Percentiles rank a stretch among this genome's conserved stretches.
Evolutionary conservation across 2,329 filamentous ascomycete species (phyloP).

Genomic region (Fusarium sp.): DNA sequence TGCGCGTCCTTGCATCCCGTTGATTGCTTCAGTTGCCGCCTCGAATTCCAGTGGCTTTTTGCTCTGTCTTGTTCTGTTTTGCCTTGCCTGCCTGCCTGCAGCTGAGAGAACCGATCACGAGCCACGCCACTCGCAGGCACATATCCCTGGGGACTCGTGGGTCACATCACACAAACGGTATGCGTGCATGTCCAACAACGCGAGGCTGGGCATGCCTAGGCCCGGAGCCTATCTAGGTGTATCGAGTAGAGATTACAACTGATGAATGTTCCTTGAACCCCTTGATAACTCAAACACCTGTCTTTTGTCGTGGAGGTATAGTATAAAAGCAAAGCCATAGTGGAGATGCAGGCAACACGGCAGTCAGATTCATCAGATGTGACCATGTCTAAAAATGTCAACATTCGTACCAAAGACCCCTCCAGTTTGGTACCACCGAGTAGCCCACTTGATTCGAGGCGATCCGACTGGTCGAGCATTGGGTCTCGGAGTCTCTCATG

Average conservation of each 20-base stretch:
- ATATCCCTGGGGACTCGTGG: background rate
- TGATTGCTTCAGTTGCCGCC: conserved; percentile 34
- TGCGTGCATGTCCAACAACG: background rate
- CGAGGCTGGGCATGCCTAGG: background rate
- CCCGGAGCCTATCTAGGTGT: background rate
- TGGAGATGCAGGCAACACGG: conserved; percentile 18
- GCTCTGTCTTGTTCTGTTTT: background rate
- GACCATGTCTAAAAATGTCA: conserved; percentile 33
- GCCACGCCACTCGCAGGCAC: conserved; percentile 24
- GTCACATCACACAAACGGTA: background rate
- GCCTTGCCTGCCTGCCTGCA: conserved; percentile 6
- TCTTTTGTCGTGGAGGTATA: background rate
- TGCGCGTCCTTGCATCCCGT: conserved; percentile 27
- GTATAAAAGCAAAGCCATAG: conserved; percentile 5
- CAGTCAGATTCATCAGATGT: conserved; percentile 19
- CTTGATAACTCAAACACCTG: background rate
- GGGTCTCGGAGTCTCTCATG: conserved; percentile 21
- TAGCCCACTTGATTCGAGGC: conserved; percentile 23
- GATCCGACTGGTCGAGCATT: conserved; percentile 36
- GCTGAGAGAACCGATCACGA: conserved; percentile 27
- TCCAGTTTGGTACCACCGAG: conserved; percentile 27
- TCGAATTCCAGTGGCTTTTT: conserved; percentile 35
- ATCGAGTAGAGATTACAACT: background rate
- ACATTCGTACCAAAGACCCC: conserved; percentile 17
- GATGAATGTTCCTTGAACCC: background rate